These are phyloP conservation scores for Crithidia brevicula DNA, from an alignment of 208 protist genomes.

Conservation along the genomic window DNA sequence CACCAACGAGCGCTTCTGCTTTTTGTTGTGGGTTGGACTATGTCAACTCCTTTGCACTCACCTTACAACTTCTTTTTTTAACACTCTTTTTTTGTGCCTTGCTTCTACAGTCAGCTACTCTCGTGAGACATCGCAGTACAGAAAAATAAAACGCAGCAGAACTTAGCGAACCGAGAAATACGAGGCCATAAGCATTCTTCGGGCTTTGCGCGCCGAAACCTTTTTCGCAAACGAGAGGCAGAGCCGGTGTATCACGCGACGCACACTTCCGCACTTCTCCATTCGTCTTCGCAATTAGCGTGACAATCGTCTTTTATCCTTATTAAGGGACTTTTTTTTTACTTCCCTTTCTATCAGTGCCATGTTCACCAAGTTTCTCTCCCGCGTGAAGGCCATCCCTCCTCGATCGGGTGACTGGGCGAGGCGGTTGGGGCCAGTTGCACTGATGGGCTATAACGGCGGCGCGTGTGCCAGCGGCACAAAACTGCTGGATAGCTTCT, in stretches of 20 bases:
- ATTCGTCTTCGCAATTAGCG: too few species aligned
- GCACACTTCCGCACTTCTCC: too few species aligned
- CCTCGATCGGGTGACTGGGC: constrained; percentile 73
- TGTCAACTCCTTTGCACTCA: too few species aligned
- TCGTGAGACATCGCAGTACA: too few species aligned
- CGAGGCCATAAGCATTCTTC: too few species aligned
- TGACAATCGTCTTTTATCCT: not conserved
- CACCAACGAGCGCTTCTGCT: not conserved
- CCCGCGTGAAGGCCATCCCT: constrained; percentile 50
- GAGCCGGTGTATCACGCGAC: too few species aligned
- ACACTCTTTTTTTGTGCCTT: not conserved
- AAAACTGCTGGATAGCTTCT: constrained; percentile 61
- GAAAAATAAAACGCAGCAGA: too few species aligned
- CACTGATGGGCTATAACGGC: constrained; percentile 64
- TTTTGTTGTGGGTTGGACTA: too few species aligned
- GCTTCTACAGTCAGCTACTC: too few species aligned
- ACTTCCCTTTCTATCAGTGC: not conserved
- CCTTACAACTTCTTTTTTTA: constrained; percentile 7
- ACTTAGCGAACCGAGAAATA: too few species aligned
- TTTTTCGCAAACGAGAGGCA: too few species aligned
- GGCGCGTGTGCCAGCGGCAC: constrained; percentile 35
- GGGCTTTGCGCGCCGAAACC: too few species aligned
- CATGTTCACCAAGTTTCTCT: constrained; percentile 83
- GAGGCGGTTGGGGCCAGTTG: constrained; percentile 71
- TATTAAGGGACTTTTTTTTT: not conserved